Evolutionary conservation across 805 yeast species (phyloP).

Genomic region (Pichia manshurica): DNA sequence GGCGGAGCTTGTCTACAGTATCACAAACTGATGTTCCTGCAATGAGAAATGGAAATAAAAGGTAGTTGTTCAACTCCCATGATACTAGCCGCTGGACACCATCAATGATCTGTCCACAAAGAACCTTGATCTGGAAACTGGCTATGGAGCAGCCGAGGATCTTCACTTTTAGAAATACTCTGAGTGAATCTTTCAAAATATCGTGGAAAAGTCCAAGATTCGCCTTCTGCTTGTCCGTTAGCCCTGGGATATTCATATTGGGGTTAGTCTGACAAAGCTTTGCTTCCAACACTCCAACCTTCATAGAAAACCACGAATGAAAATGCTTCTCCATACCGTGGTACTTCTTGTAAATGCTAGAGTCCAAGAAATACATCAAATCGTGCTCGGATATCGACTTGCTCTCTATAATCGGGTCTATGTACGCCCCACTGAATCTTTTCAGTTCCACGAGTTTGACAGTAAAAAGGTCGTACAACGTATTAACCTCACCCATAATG

Average conservation of each 20-base stretch:
- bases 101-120: neutral
- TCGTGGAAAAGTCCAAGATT: neutral
- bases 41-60: slow-evolving; percentile 3
- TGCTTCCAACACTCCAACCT: neutral
- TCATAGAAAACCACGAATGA: neutral
- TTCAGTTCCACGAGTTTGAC: neutral
- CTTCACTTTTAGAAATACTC: slow-evolving; percentile 1
- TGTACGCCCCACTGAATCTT: neutral
- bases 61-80: neutral
- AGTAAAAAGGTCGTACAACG: slow-evolving; percentile 8
- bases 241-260: neutral
- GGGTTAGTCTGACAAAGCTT: neutral
- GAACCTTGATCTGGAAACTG: neutral
- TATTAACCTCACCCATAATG: slow-evolving; percentile 8
- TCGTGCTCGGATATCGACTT: neutral
- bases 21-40: slow-evolving; percentile 1
- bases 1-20: neutral
- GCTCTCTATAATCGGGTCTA: neutral
- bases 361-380: neutral
- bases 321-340: neutral
- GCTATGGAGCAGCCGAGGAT: neutral
- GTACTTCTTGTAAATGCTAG: neutral
- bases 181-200: neutral
- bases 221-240: neutral
- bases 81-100: neutral